phyloP scores from a whole-genome alignment of 768 basidiomycete genomes.

The Gelatoporia subvermispora region DNA sequence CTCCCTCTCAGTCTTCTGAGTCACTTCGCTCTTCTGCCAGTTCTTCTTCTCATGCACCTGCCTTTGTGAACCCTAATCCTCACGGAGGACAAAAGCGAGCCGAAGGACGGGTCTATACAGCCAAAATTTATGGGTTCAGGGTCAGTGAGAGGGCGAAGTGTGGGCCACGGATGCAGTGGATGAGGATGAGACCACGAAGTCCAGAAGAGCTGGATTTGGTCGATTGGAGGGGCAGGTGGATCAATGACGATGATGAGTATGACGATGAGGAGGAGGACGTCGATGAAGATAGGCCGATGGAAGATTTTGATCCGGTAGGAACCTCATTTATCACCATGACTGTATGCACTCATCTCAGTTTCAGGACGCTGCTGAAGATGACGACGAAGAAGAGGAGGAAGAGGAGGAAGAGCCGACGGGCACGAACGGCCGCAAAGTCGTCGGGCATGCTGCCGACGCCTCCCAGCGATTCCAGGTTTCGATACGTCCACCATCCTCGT shows the following conservation, averaged over 20 bases:
- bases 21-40: slow-evolving; percentile 41
- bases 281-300: slow-evolving; percentile 67
- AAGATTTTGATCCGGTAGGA: slow-evolving; percentile 77
- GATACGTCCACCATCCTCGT: slow-evolving; percentile 33
- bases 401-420: slow-evolving; percentile 28
- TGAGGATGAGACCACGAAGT: slow-evolving; percentile 80
- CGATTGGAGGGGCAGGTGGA: slow-evolving; percentile 89
- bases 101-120: slow-evolving; percentile 80
- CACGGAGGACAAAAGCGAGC: slow-evolving; percentile 88
- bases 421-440: slow-evolving; percentile 10
- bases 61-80: slow-evolving; percentile 85
- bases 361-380: slow-evolving; percentile 40
- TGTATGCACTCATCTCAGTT: background rate
- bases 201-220: slow-evolving; percentile 80
- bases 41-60: slow-evolving; percentile 22
- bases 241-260: slow-evolving; percentile 71
- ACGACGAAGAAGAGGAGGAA: slow-evolving; percentile 51
- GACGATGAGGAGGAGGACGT: slow-evolving; percentile 42
- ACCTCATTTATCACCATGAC: background rate
- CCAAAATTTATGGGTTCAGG: slow-evolving; percentile 95
- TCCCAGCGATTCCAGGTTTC: slow-evolving; percentile 31
- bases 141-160: slow-evolving; percentile 93
- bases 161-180: slow-evolving; percentile 97
- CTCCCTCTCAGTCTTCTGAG: slow-evolving; percentile 44
- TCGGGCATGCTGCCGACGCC: slow-evolving; percentile 2